phyloP scores from a whole-genome alignment of 73 alveolate genomes.

The Halteria grandinella region DNA sequence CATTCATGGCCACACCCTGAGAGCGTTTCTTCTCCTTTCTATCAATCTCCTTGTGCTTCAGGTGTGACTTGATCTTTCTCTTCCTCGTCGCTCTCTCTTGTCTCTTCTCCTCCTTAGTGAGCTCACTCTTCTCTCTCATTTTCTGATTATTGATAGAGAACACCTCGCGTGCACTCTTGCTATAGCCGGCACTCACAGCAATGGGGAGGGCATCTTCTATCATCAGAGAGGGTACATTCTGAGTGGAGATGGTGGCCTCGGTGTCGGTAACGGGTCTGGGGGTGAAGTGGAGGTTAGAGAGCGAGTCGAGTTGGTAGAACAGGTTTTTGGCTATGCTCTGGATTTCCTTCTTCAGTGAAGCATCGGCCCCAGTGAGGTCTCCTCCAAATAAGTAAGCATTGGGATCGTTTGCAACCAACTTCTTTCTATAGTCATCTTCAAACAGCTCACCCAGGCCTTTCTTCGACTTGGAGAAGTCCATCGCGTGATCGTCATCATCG shows the following conservation, averaged over 20 bases:
- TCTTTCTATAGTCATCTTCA: conserved; percentile 66
- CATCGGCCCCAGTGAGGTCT: conserved; percentile 15
- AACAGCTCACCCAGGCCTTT: conserved; percentile 75
- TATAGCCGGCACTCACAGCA: conserved; percentile 30
- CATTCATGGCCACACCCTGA: conserved; percentile 14
- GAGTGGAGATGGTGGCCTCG: conserved; percentile 61
- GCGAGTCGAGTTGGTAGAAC: conserved; percentile 53
- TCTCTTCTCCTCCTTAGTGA: conserved; percentile 56
- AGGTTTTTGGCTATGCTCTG: conserved; percentile 49
- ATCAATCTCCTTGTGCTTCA: conserved; percentile 28
- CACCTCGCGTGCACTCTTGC: conserved; percentile 64
- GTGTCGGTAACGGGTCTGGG: conserved; percentile 52
- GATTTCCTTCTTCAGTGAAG: conserved; percentile 58
- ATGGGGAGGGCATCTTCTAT: conserved; percentile 73
- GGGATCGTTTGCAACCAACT: conserved; percentile 38
- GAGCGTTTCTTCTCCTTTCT: conserved; percentile 51
- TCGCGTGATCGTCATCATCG: conserved; percentile 49
- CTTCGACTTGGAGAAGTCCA: conserved; percentile 70
- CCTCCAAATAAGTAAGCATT: conserved; percentile 47
- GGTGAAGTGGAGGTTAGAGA: conserved; percentile 54
- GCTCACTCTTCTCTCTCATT: conserved; percentile 33
- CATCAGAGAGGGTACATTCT: conserved; percentile 69
- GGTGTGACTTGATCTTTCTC: conserved; percentile 55
- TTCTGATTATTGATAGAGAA: conserved; percentile 17
- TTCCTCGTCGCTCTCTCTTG: conserved; percentile 48